These are phyloP conservation scores for Acanthamoeba sp. DNA, from an alignment of 208 protist genomes.

Conservation along the genomic window DNA sequence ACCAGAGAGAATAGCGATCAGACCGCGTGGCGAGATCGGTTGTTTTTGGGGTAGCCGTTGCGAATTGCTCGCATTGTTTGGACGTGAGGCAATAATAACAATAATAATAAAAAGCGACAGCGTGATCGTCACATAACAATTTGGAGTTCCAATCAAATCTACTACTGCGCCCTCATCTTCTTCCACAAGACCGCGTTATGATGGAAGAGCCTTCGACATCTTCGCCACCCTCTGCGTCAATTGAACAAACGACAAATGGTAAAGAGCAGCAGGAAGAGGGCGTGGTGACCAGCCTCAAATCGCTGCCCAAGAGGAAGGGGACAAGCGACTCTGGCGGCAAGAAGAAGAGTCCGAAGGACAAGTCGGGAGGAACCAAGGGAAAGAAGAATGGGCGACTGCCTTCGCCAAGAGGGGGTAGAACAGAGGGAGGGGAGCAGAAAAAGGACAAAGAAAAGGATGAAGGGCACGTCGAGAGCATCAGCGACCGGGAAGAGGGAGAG, in stretches of 20 bases:
- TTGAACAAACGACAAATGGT: no score
- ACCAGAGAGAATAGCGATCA: no score
- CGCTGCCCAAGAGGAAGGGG: slow-evolving; percentile 11
- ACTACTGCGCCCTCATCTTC: no score
- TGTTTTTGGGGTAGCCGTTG: no score
- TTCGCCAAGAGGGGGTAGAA: background rate
- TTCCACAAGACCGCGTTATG: no score
- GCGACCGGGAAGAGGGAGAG: background rate
- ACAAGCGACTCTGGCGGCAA: background rate
- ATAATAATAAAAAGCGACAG: no score
- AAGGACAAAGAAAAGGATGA: background rate
- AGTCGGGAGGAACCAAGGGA: background rate
- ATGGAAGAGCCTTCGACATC: background rate
- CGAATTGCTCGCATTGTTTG: no score
- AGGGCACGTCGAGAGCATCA: no score
- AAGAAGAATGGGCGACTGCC: background rate
- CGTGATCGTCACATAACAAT: no score
- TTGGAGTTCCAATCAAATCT: background rate
- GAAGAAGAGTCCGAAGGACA: slow-evolving; percentile 39
- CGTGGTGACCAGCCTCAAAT: background rate
- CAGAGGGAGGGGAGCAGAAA: background rate
- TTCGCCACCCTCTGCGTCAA: no score
- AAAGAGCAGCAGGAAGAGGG: background rate
- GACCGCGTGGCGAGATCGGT: no score
- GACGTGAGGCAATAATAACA: no score